A percentile compares a stretch with the other conserved stretches of the same genome.
Conservation (phyloP, 2,329 filamentous ascomycete species). For the Aphanocladium album region DNA sequence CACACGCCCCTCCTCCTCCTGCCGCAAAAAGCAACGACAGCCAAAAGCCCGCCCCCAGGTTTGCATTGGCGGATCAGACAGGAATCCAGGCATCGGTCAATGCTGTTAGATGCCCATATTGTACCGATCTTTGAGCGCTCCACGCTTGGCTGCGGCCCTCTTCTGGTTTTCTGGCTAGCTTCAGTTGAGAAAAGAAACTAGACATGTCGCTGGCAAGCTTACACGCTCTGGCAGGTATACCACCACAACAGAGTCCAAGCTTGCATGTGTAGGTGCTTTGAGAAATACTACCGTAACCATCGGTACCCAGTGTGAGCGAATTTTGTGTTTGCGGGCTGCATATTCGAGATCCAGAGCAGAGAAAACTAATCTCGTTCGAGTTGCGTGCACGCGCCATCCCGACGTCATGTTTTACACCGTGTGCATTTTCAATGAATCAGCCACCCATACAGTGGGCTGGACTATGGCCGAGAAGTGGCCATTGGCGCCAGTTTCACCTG, state of each 20-base stretch:
- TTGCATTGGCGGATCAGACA: slow-evolving; percentile 3
- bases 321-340: not conserved
- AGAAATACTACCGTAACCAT: too few species aligned
- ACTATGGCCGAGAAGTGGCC: not conserved
- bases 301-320: not conserved
- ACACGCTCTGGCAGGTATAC: not conserved
- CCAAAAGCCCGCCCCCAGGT: not conserved
- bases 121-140: not conserved
- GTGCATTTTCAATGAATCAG: not conserved
- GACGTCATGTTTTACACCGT: not conserved
- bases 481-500: not conserved
- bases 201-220: not conserved
- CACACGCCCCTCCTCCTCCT: not conserved
- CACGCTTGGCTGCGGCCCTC: not conserved
- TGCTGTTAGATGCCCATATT: not conserved
- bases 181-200: not conserved
- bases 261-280: not conserved
- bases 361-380: not conserved
- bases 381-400: not conserved
- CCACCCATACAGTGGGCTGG: too few species aligned
- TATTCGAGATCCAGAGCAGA: not conserved
- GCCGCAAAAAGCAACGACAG: not conserved
- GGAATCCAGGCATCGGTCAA: not conserved
- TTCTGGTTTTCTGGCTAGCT: not conserved
- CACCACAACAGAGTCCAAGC: not conserved